These are phyloP conservation scores for Fusarium sp. DNA, from an alignment of 2,329 filamentous ascomycete genomes.

Conservation along the genomic window DNA sequence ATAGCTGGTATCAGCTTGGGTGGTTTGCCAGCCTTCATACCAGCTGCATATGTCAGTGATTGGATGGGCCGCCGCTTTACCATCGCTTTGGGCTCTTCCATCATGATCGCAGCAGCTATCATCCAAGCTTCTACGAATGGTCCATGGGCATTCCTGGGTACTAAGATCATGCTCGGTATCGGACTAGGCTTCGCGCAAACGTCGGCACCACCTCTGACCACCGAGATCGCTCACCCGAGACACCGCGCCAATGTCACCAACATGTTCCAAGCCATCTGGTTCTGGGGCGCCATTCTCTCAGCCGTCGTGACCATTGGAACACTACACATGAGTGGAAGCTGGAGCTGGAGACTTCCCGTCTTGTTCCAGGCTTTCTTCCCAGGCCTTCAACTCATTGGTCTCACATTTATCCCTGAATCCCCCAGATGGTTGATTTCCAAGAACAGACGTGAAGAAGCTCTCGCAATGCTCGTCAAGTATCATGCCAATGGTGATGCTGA, in stretches of 20 bases:
- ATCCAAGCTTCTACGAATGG: conserved; percentile 12
- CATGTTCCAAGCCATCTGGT: conserved; percentile 34
- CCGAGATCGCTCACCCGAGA: conserved; percentile 29
- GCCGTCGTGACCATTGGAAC: conserved; percentile 27
- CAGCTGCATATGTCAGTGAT: conserved; percentile 27
- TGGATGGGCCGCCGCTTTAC: conserved; percentile 29
- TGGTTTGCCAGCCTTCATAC: conserved; percentile 27
- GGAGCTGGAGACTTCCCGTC: conserved; percentile 29
- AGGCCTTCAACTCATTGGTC: conserved; percentile 5
- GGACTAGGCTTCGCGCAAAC: conserved; percentile 30
- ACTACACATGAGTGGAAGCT: conserved; percentile 16
- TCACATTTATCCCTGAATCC: conserved; percentile 50
- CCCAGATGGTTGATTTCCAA: conserved; percentile 52
- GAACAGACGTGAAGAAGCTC: conserved; percentile 55
- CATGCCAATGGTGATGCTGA: conserved; percentile 59
- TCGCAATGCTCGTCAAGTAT: conserved; percentile 58
- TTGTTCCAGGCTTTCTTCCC: conserved; percentile 23
- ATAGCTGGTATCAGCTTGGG: conserved; percentile 34
- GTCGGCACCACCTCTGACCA: conserved; percentile 16
- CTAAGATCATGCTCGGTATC: conserved; percentile 28
- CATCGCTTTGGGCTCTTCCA: conserved; percentile 18
- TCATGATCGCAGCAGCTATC: conserved; percentile 16
- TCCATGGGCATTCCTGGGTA: conserved; percentile 14
- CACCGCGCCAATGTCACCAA: conserved; percentile 31
- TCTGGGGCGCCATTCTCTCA: conserved; percentile 24